These are phyloP conservation scores for Cyberlindnera meyerae DNA, from an alignment of 805 yeast genomes.

Conservation along the genomic window DNA sequence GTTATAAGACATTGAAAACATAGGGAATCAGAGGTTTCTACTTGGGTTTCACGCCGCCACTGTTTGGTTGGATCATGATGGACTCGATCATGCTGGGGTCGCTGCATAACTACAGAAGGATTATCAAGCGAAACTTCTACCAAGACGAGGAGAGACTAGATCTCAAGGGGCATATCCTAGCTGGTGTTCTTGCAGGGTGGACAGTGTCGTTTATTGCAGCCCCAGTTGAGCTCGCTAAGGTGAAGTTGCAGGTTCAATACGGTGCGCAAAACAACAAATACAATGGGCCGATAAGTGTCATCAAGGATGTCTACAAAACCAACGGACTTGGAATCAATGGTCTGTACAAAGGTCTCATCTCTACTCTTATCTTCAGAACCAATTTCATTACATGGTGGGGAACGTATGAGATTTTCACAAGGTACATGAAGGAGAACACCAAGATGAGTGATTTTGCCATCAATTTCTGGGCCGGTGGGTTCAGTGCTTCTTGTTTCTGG, in stretches of 20 bases:
- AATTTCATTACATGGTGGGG: slow-evolving; percentile 95
- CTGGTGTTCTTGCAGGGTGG: slow-evolving; percentile 79
- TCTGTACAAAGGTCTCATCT: slow-evolving; percentile 72
- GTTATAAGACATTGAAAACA: slow-evolving; percentile 58
- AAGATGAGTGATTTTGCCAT: slow-evolving; percentile 60
- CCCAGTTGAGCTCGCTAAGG: slow-evolving; percentile 86
- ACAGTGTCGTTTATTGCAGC: slow-evolving; percentile 96
- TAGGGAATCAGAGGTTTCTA: slow-evolving; percentile 82
- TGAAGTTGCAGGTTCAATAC: slow-evolving; percentile 84
- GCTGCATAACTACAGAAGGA: slow-evolving; percentile 67
- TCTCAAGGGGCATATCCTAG: slow-evolving; percentile 64
- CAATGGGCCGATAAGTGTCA: slow-evolving; percentile 78
- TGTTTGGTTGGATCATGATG: slow-evolving; percentile 92
- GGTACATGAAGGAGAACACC: slow-evolving; percentile 62
- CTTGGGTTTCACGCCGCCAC: slow-evolving; percentile 89
- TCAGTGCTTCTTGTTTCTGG: slow-evolving; percentile 86
- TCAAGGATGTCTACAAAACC: slow-evolving; percentile 48
- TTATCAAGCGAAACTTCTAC: slow-evolving; percentile 61
- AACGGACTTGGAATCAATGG: slow-evolving; percentile 60
- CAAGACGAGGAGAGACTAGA: slow-evolving; percentile 61
- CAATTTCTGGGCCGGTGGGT: slow-evolving; percentile 90
- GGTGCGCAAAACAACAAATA: slow-evolving; percentile 65
- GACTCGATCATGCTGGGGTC: slow-evolving; percentile 90
- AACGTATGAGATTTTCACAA: slow-evolving; percentile 74
- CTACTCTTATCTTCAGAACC: slow-evolving; percentile 84